Evolutionary conservation across 352 stramenopile genomes (phyloP).

Genomic region (Globisporangium barbulae): DNA sequence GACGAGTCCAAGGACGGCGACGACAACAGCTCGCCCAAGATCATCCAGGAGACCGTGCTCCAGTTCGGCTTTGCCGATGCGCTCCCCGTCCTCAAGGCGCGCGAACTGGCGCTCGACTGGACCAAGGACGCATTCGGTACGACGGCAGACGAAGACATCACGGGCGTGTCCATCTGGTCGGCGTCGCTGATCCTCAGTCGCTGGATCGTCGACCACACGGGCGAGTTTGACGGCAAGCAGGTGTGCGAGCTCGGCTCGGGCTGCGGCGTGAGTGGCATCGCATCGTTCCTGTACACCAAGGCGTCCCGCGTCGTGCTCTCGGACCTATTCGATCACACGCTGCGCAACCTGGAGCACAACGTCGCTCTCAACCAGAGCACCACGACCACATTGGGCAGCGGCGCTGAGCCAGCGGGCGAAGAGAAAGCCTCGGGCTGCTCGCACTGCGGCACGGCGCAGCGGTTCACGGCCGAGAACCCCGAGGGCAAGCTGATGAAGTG

Average conservation of each 20-base stretch:
- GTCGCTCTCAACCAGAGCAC: conserved; percentile 60
- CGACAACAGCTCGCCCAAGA: conserved; percentile 41
- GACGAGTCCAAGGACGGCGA: conserved; percentile 42
- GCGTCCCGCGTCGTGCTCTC: conserved; percentile 77
- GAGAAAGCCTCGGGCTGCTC: conserved; percentile 48
- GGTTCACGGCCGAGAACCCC: conserved; percentile 78
- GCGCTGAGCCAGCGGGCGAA: conserved; percentile 7
- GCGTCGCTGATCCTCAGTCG: conserved; percentile 80
- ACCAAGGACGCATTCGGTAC: conserved; percentile 78
- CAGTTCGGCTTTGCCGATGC: conserved; percentile 69
- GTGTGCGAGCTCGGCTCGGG: conserved; percentile 83
- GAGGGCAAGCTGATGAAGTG: conserved; percentile 87
- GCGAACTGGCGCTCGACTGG: conserved; percentile 83
- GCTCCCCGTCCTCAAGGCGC: conserved; percentile 59
- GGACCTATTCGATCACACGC: conserved; percentile 79
- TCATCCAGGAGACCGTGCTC: conserved; percentile 81
- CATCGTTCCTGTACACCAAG: conserved; percentile 74
- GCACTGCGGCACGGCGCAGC: conserved; percentile 67
- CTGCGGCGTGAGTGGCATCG: conserved; percentile 80
- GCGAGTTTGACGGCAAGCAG: conserved; percentile 61
- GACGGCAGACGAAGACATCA: conserved; percentile 83
- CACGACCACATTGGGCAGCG: not conserved
- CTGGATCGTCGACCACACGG: conserved; percentile 72
- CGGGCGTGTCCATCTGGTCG: conserved; percentile 87
- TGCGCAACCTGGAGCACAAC: conserved; percentile 82